A percentile compares a stretch with the other conserved stretches of the same genome.
Evolutionary conservation across 2,329 filamentous ascomycete species (phyloP).

Genomic region (Akanthomyces lecanii): DNA sequence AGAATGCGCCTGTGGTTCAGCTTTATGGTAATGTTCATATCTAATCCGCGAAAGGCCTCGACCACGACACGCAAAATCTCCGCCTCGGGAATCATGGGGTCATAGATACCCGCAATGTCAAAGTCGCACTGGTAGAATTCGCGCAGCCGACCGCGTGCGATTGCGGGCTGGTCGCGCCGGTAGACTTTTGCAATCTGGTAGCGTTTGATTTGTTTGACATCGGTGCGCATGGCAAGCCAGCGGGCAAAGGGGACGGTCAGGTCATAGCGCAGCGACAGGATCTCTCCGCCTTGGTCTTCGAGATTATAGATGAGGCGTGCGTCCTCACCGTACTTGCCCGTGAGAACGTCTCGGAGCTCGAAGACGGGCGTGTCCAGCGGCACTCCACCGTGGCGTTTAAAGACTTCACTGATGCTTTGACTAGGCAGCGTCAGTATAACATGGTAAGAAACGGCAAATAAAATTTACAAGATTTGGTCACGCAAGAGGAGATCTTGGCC

Average conservation of each 20-base stretch:
- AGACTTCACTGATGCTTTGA: conserved; percentile 65
- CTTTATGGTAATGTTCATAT: conserved; percentile 68
- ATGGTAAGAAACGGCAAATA: background rate
- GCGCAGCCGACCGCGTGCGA: conserved; percentile 87
- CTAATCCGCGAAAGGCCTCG: conserved; percentile 79
- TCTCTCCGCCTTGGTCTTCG: conserved; percentile 80
- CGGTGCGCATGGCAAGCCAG: conserved; percentile 87
- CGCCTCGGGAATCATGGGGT: conserved; percentile 87
- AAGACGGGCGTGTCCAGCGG: conserved; percentile 81
- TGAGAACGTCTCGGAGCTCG: conserved; percentile 79
- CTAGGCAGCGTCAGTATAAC: background rate
- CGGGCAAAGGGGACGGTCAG: conserved; percentile 86
- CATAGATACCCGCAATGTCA: conserved; percentile 83
- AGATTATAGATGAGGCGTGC: conserved; percentile 88
- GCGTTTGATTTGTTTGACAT: conserved; percentile 79
- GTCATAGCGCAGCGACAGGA: conserved; percentile 72
- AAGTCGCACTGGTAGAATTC: conserved; percentile 98
- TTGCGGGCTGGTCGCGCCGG: conserved; percentile 49
- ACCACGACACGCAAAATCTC: conserved; percentile 80
- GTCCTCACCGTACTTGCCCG: conserved; percentile 92
- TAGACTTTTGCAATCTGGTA: conserved; percentile 91
- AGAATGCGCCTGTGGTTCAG: conserved; percentile 86
- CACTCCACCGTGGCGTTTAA: conserved; percentile 77
- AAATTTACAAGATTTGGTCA: conserved; percentile 64
- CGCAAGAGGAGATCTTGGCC: conserved; percentile 74